Evolutionary conservation across 2,329 filamentous ascomycete genomes (phyloP).

Genomic region (Fusarium pseudonygamai): DNA sequence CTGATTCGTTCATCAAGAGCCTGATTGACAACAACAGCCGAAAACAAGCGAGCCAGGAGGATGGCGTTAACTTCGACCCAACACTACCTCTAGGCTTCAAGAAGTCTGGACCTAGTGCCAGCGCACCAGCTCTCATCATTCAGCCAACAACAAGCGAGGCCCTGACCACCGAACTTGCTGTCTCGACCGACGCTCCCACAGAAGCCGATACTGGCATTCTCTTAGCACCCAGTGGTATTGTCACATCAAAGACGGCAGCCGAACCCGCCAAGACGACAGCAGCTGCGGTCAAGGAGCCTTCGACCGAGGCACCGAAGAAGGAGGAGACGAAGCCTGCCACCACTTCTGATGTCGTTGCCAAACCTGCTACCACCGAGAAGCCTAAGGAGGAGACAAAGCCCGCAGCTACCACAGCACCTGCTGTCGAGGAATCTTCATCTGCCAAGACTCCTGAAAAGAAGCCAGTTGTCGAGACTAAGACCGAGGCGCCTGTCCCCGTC

Average conservation of each 20-base stretch:
- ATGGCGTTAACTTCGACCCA: conserved; percentile 25
- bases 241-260: conserved; percentile 30
- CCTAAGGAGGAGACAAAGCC: conserved; percentile 25
- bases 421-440: conserved; percentile 10
- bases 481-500: not conserved
- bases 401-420: conserved; percentile 11
- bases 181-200: conserved; percentile 3
- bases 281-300: conserved; percentile 6
- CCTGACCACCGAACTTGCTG: conserved; percentile 6
- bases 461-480: conserved; percentile 17
- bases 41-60: not conserved
- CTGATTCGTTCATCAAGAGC: conserved; percentile 40
- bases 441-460: conserved; percentile 13
- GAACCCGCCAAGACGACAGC: conserved; percentile 19
- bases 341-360: conserved; percentile 1
- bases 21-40: conserved; percentile 25
- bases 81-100: conserved; percentile 21
- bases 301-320: conserved; percentile 7
- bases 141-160: conserved; percentile 33
- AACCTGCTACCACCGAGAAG: conserved; percentile 15
- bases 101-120: conserved; percentile 27
- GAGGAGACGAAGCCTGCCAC: conserved; percentile 6
- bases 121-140: conserved; percentile 29
- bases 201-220: conserved; percentile 40
- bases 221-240: conserved; percentile 39